These are phyloP conservation scores for Ilyonectria mors-panacis DNA, from an alignment of 2,329 filamentous ascomycete genomes.

Conservation along the genomic window DNA sequence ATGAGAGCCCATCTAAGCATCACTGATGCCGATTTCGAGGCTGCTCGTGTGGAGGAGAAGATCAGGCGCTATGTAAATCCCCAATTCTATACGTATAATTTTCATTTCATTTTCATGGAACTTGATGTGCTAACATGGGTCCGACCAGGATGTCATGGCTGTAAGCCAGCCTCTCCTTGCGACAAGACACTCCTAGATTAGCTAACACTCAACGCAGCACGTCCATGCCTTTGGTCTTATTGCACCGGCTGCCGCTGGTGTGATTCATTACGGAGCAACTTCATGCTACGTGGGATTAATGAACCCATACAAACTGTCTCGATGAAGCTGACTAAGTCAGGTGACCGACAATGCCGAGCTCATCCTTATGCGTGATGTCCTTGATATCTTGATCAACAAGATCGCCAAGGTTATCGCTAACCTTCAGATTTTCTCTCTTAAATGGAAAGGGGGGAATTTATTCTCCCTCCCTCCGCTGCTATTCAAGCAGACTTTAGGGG, in stretches of 20 bases:
- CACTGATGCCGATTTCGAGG: conserved; percentile 83
- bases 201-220: conserved; percentile 58
- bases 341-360: conserved; percentile 68
- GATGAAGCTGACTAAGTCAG: neutral
- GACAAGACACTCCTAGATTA: neutral
- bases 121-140: neutral
- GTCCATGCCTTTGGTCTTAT: conserved; percentile 82
- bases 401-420: conserved; percentile 85
- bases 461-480: conserved; percentile 8
- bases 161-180: conserved; percentile 52
- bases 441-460: conserved; percentile 72
- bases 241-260: conserved; percentile 83
- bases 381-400: conserved; percentile 84
- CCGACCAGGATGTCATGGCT: conserved; percentile 68
- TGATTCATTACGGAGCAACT: conserved; percentile 80
- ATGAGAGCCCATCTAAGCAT: conserved; percentile 83
- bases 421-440: conserved; percentile 78
- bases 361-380: conserved; percentile 74
- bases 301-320: too few species aligned
- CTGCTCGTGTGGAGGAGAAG: conserved; percentile 84
- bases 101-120: neutral
- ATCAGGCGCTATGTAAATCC: conserved; percentile 68
- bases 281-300: neutral
- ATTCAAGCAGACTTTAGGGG: neutral
- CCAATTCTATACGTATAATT: neutral